A percentile compares a stretch with the other conserved stretches of the same genome.
Conservation (phyloP, 805 yeast genomes). For the Kazachstania psychrophila region DNA sequence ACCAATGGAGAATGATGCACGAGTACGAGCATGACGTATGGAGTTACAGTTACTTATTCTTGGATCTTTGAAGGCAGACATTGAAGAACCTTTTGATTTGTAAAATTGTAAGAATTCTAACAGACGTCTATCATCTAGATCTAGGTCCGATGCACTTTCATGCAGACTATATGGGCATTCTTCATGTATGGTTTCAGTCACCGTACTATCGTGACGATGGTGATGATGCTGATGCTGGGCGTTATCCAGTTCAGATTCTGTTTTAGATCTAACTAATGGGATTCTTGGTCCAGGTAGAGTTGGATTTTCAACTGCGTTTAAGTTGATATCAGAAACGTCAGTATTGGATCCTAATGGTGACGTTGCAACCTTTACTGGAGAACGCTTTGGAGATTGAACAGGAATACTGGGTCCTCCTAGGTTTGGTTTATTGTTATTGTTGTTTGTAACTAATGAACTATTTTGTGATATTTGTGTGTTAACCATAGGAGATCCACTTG, state of each 20-base stretch:
- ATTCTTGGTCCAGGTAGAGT: background rate
- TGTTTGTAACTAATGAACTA: no score
- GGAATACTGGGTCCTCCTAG: no score
- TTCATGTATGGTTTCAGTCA: background rate
- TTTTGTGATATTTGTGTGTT: background rate
- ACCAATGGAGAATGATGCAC: constrained; percentile 21
- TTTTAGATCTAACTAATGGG: constrained; percentile 13
- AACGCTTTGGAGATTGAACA: no score
- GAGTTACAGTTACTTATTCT: constrained; percentile 1
- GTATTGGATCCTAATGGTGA: background rate
- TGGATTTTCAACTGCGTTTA: no score
- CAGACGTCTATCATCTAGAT: constrained; percentile 38
- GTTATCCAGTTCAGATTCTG: constrained; percentile 10
- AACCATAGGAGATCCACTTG: background rate
- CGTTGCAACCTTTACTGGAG: no score
- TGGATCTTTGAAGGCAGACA: constrained; percentile 19
- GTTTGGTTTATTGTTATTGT: no score
- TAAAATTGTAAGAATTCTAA: constrained; percentile 39
- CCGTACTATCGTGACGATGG: constrained; percentile 3
- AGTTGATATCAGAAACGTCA: no score
- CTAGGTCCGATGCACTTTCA: constrained; percentile 3
- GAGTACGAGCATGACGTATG: constrained; percentile 7
- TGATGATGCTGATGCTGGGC: constrained; percentile 10
- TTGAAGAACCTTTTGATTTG: constrained; percentile 19
- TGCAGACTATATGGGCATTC: background rate